Evolutionary conservation across 495 filamentous ascomycete species (phyloP).

Genomic region (Aspergillus sparsus): DNA sequence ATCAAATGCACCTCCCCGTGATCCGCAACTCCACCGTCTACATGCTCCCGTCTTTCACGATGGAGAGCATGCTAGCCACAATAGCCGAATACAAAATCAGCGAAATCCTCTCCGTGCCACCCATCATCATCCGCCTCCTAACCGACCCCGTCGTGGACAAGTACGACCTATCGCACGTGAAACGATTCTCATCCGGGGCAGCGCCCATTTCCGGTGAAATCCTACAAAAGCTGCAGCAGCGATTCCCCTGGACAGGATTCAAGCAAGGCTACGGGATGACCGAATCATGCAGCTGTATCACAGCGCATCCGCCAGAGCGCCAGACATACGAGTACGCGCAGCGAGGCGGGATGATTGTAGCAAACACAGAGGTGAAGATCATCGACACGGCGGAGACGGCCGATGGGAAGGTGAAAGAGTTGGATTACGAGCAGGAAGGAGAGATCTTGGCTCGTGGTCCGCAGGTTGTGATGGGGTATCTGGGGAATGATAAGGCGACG

Average conservation of each 20-base stretch:
- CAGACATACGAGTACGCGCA: slow-evolving; percentile 59
- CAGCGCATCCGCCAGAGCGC: slow-evolving; percentile 54
- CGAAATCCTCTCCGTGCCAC: slow-evolving; percentile 67
- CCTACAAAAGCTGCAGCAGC: slow-evolving; percentile 54
- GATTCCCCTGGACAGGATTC: slow-evolving; percentile 64
- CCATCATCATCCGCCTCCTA: slow-evolving; percentile 67
- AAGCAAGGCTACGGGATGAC: slow-evolving; percentile 73
- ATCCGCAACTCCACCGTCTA: slow-evolving; percentile 57
- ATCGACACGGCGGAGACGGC: slow-evolving; percentile 36
- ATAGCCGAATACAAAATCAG: slow-evolving; percentile 53
- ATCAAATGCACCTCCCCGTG: slow-evolving; percentile 60
- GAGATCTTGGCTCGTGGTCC: slow-evolving; percentile 62
- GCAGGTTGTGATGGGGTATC: slow-evolving; percentile 61
- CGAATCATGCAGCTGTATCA: slow-evolving; percentile 64
- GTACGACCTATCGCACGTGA: slow-evolving; percentile 58
- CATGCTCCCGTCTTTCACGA: slow-evolving; percentile 61
- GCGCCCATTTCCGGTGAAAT: slow-evolving; percentile 68
- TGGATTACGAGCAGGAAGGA: slow-evolving; percentile 52
- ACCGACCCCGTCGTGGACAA: slow-evolving; percentile 62
- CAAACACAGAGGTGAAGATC: slow-evolving; percentile 64
- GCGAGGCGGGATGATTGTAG: slow-evolving; percentile 59
- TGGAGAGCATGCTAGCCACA: slow-evolving; percentile 56
- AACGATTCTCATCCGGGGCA: slow-evolving; percentile 57
- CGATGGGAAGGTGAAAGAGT: slow-evolving; percentile 42
- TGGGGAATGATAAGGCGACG: slow-evolving; percentile 56